A percentile compares a stretch with the other conserved stretches of the same genome.
These are phyloP conservation scores for Craterostigma plantagineum DNA, from an alignment of 257 asterid species.

Conservation along the genomic window DNA sequence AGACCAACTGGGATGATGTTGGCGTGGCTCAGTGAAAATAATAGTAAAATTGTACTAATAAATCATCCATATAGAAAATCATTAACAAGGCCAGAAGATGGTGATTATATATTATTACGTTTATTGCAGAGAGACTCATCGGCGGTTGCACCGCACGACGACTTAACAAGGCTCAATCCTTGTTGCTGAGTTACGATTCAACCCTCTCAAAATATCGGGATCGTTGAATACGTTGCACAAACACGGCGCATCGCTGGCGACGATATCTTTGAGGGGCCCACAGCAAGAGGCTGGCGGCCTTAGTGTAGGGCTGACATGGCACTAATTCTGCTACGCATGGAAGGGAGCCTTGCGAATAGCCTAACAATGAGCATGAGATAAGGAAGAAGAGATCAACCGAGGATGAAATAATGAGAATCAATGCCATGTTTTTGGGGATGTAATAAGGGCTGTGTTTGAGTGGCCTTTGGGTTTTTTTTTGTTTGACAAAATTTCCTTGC, in stretches of 20 bases:
- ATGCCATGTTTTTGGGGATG: too few relatives aligned
- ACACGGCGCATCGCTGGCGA: conserved; percentile 13
- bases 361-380: conserved; percentile 5
- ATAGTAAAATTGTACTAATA: too few relatives aligned
- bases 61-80: too few relatives aligned
- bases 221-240: conserved; percentile 25
- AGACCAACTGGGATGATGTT: too few relatives aligned
- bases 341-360: conserved; percentile 13
- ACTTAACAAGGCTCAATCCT: conserved; percentile 18
- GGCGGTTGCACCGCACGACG: conserved; percentile 24
- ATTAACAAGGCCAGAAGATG: too few relatives aligned
- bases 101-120: conserved; percentile 1
- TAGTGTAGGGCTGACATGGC: conserved; percentile 25
- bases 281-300: conserved; percentile 24
- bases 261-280: conserved; percentile 16
- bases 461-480: too few relatives aligned
- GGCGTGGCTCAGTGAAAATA: too few relatives aligned
- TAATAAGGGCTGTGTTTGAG: too few relatives aligned
- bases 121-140: conserved; percentile 18
- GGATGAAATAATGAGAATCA: too few relatives aligned
- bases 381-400: too few relatives aligned
- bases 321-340: conserved; percentile 24
- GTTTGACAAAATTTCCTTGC: too few relatives aligned
- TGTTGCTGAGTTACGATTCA: conserved; percentile 21
- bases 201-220: conserved; percentile 9